Evolutionary conservation across 345 rosid species (phyloP), one percentile per base, ranked within the genome.

Genomic region (Triadica sebifera): DNA sequence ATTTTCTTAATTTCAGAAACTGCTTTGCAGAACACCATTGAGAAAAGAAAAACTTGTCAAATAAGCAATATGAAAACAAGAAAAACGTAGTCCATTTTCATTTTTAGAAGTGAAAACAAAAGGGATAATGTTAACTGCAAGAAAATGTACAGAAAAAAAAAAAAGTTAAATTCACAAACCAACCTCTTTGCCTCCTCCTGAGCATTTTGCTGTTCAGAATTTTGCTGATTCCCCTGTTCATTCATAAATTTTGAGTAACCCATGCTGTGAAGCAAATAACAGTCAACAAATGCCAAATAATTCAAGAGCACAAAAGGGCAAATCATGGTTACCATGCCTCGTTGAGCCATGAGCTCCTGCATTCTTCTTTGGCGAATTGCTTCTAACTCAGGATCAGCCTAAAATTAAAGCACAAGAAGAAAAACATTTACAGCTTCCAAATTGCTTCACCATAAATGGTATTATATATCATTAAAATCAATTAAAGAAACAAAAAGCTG

Each of bases 321-420:
- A 29, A 75, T 53, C 17, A n/a, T 11, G 38, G 77, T 72, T 86
- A 92, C 94, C 81, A 69, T 20, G 82, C 97, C 90, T 19, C 83
- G 93, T 65, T 82, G 93, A 81, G 91, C 96, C 98, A 92, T 92
- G 19, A 94, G 91, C 84, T 94, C 97, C 80, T 86, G 98, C 98
- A 94, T 94, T 78, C 97, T 89, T 83, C 93, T 90, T 76, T 90
- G 90, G 64, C 98, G 90, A 15, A 94, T 94, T 51, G 98, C 97
- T 84, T 94, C 97, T 41, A 94, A 76, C 70, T 94, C 98, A 69
- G 98, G 95, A 82, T 92, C 98, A 83, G 94, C 98, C 97, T 94
- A 85, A 72, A 74, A 38, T 77, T 39, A 38, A 77, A 63, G 34
- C 34, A 29, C 34, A 29, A 29, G 34, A 29, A 29, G 0, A 41